A percentile compares a stretch with the other conserved stretches of the same genome.
Conservation (phyloP, 1,139 yeast genomes). For the Pichiaceae sp. region DNA sequence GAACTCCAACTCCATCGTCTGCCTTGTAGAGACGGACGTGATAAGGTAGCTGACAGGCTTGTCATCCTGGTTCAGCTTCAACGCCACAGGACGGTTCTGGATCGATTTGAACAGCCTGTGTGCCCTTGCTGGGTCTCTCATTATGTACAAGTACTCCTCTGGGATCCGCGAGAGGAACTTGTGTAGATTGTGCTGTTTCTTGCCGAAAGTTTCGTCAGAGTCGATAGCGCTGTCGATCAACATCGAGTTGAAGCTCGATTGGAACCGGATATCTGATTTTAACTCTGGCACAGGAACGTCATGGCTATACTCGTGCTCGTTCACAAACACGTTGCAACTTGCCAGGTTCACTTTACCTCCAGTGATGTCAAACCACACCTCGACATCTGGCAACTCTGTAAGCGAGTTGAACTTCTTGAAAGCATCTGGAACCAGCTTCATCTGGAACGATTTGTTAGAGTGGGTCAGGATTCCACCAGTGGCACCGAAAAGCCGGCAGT, state of each 20-base stretch:
- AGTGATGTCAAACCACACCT: constrained; percentile 37
- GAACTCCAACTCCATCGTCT: constrained; percentile 33
- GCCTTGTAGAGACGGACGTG: constrained; percentile 30
- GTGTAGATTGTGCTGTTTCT: constrained; percentile 10
- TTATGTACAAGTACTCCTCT: constrained; percentile 7
- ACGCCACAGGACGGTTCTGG: constrained; percentile 8
- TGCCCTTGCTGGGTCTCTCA: constrained; percentile 3
- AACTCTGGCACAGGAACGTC: constrained; percentile 16
- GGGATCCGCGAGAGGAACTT: constrained; percentile 10
- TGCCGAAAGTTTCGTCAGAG: constrained; percentile 1
- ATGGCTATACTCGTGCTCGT: constrained; percentile 18
- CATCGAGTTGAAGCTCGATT: constrained; percentile 19
- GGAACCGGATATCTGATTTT: constrained; percentile 18
- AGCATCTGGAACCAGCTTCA: constrained; percentile 40
- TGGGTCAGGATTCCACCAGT: constrained; percentile 28
- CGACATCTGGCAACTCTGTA: constrained; percentile 38
- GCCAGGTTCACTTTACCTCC: constrained; percentile 22
- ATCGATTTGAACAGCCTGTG: constrained; percentile 9
- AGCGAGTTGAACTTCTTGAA: constrained; percentile 17
- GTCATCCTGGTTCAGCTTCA: constrained; percentile 4
- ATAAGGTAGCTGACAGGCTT: constrained; percentile 27
- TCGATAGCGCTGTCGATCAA: constrained; percentile 9
- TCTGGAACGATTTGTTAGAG: constrained; percentile 32
- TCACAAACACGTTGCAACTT: constrained; percentile 15
- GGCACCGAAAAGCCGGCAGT: constrained; percentile 18